phyloP scores from a whole-genome alignment of 192 early-diverging fungal species.

The Phycomyces blakesleeanus region DNA sequence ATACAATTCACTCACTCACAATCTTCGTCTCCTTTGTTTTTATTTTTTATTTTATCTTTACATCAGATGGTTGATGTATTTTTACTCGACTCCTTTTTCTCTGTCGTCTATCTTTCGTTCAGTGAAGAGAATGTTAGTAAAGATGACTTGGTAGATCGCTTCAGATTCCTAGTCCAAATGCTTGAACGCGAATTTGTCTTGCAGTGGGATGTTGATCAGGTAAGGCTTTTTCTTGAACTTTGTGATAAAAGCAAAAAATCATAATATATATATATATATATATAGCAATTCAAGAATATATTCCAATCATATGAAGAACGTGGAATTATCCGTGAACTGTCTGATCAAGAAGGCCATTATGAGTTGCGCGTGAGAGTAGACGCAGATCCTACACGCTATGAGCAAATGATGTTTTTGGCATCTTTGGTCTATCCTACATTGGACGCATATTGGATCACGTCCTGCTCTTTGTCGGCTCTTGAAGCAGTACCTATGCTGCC shows the following conservation, averaged over 20 bases:
- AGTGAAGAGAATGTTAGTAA: constrained; percentile 9
- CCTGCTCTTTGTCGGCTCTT: constrained; percentile 35
- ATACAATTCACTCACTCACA: too few species aligned
- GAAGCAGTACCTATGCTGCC: constrained; percentile 34
- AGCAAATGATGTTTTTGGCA: constrained; percentile 31
- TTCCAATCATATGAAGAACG: constrained; percentile 11
- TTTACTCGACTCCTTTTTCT: constrained; percentile 32
- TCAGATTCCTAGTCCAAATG: constrained; percentile 34
- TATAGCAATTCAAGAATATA: constrained; percentile 24
- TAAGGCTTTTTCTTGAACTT: constrained; percentile 6
- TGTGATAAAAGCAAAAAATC: neutral
- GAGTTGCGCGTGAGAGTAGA: constrained; percentile 12
- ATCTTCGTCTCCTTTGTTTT: too few species aligned
- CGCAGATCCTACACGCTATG: constrained; percentile 13
- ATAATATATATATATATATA: neutral
- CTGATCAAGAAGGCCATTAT: neutral
- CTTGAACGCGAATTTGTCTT: constrained; percentile 35
- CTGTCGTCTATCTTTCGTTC: constrained; percentile 33
- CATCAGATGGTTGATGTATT: constrained; percentile 23
- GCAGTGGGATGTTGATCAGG: constrained; percentile 28
- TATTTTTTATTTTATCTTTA: constrained; percentile 7
- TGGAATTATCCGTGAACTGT: constrained; percentile 2
- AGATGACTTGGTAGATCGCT: constrained; percentile 33
- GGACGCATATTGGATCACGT: constrained; percentile 38
- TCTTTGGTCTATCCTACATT: constrained; percentile 36